Conservation (phyloP, 2,329 filamentous ascomycete species). For the Neonectria sp. region DNA sequence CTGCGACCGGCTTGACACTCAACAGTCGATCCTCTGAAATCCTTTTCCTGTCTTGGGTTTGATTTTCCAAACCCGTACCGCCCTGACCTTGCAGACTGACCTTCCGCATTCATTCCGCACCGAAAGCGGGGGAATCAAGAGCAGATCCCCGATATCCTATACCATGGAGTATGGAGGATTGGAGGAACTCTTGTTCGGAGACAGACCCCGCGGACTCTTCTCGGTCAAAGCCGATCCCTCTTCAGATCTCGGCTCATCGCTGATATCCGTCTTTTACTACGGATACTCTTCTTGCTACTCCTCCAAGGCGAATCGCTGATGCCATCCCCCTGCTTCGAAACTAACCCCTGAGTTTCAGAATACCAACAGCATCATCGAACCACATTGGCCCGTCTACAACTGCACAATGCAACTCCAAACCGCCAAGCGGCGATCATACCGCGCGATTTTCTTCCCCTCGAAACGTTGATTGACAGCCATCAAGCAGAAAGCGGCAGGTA, state of each 20-base stretch:
- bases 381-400: conserved; percentile 12
- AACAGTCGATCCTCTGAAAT: conserved; percentile 8
- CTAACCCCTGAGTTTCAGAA: conserved; percentile 44
- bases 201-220: neutral
- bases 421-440: conserved; percentile 30
- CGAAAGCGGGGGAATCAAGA: conserved; percentile 5
- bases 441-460: conserved; percentile 17
- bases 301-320: neutral
- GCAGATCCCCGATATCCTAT: conserved; percentile 5
- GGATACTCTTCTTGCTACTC: neutral
- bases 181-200: neutral
- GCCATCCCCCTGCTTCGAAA: conserved; percentile 36
- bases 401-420: conserved; percentile 26
- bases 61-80: neutral
- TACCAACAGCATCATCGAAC: conserved; percentile 33
- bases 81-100: conserved; percentile 3
- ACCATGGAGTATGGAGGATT: neutral
- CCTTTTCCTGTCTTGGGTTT: conserved; percentile 15
- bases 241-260: conserved; percentile 11
- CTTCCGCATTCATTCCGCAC: conserved; percentile 7
- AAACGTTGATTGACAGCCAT: conserved; percentile 20
- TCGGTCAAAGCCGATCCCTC: conserved; percentile 7
- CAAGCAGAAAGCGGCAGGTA: conserved; percentile 11
- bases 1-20: neutral
- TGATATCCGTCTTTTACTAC: conserved; percentile 19